A percentile compares a stretch with the other conserved stretches of the same genome.
Evolutionary conservation across 2,329 filamentous ascomycete genomes (phyloP).

Genomic region (Colletotrichum sp.): DNA sequence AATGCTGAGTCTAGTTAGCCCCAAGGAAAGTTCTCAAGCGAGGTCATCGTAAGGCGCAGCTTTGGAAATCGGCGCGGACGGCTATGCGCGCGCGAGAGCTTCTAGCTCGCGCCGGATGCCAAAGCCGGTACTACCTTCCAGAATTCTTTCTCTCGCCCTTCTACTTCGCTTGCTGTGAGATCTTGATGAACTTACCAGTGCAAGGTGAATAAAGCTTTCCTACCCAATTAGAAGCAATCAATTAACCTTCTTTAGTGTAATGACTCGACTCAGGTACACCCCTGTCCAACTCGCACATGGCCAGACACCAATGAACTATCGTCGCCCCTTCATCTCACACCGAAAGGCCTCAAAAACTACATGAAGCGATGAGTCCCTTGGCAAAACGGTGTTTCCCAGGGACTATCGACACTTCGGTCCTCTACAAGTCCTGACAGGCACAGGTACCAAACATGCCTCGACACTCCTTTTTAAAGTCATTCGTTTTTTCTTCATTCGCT

Average conservation of each 20-base stretch:
- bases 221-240: neutral
- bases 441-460: neutral
- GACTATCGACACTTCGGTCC: neutral
- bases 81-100: neutral
- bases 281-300: neutral
- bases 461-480: neutral
- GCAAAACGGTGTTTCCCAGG: fast-evolving
- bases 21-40: neutral
- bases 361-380: neutral
- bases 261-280: neutral
- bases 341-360: neutral
- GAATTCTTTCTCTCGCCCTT: neutral
- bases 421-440: neutral
- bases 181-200: too few species aligned
- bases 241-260: neutral
- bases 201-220: neutral
- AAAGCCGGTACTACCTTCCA: fast-evolving
- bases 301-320: neutral
- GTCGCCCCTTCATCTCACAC: neutral
- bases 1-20: neutral
- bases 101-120: neutral
- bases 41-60: fast-evolving
- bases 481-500: neutral
- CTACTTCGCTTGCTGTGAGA: neutral
- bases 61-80: neutral